Base-by-base conservation (phyloP, 164 flowering plant genomes). In the Umbellularia californica region DNA sequence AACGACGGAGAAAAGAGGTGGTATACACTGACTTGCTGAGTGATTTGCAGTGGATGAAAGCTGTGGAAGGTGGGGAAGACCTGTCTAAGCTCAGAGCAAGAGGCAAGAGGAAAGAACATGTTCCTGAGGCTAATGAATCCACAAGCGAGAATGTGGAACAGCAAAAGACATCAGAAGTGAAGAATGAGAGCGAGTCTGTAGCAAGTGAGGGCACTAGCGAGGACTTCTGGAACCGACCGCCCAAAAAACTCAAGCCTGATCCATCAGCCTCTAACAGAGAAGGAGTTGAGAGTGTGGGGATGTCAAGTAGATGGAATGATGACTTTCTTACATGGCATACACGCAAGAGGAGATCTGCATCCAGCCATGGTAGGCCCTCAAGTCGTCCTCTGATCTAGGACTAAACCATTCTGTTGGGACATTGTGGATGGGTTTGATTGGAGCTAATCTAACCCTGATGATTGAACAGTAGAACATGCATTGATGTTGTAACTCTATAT, bases 41-140 rank as follows among this genome's bases (percentile, higher is more conserved):
- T 76, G 99, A 94, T 55, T 60, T 79, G 65, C 95, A 91, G 79
- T 94, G 90, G 90, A 86, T 89, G 83, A 90, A 85, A 73, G 98
- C 98, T 64, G 94, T 92, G 12, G 97, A 96, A 82, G 92, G 77
- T 77, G 97, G 93, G 67, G 90, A 83, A 74, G 94, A 90, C 72
- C 12, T 84, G 9, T 75, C 83, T 0, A 88, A 75, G 68, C 58
- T 84, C 66, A 79, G 83, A 9, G 63, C n/a, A 13, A 86, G 71
- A 78, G 82, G 86, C 55, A 86, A 77, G 80, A 82, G 82, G 77
- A 82, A 81, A 68, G 83, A 82, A 20, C 58, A 19, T 60, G 25
- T 35, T 50, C 50, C 50, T n/a, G 77, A 71, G 66, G 58, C 74
- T 28, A 70, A 27, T 51, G 74, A 76, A 65, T 22, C 60, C 23